These are phyloP conservation scores for Alternaria tenuissima DNA, from an alignment of 2,329 filamentous ascomycete species.

Conservation along the genomic window DNA sequence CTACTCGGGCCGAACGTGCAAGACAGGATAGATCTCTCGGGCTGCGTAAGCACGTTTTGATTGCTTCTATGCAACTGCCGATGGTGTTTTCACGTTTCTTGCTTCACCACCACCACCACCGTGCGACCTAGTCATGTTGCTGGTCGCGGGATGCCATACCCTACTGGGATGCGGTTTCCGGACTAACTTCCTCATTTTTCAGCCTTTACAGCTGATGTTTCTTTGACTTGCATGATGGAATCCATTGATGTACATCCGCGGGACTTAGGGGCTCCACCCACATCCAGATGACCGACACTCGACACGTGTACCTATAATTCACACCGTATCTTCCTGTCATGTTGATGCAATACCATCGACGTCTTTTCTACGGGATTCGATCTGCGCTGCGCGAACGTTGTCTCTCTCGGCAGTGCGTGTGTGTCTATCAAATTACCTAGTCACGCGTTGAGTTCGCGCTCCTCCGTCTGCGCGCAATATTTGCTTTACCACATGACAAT, in stretches of 20 bases:
- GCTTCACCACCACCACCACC: conserved; percentile 8
- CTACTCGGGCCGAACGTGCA: conserved; percentile 12
- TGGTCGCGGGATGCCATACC: background rate
- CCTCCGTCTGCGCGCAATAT: conserved; percentile 13
- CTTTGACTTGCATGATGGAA: conserved; percentile 4
- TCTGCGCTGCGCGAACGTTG: conserved; percentile 6
- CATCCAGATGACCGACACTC: conserved; percentile 23
- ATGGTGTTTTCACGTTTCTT: conserved; percentile 1
- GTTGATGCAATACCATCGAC: background rate
- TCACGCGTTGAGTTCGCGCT: conserved; percentile 9
- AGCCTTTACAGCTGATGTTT: conserved; percentile 2
- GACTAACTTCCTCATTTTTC: conserved; percentile 6
- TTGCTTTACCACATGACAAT: conserved; percentile 8
- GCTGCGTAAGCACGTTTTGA: background rate
- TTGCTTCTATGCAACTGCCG: conserved; percentile 10
- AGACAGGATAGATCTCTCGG: conserved; percentile 3
- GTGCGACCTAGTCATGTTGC: conserved; percentile 13
- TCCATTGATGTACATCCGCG: conserved; percentile 4
- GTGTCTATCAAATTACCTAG: background rate
- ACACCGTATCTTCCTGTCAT: conserved; percentile 32
- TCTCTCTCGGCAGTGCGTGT: background rate
- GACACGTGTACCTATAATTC: conserved; percentile 32
- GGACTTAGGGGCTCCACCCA: conserved; percentile 1
- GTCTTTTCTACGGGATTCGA: background rate
- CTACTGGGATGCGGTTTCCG: background rate